phyloP scores from a whole-genome alignment of 2,329 filamentous ascomycete genomes.

The Aspergillus sp. region DNA sequence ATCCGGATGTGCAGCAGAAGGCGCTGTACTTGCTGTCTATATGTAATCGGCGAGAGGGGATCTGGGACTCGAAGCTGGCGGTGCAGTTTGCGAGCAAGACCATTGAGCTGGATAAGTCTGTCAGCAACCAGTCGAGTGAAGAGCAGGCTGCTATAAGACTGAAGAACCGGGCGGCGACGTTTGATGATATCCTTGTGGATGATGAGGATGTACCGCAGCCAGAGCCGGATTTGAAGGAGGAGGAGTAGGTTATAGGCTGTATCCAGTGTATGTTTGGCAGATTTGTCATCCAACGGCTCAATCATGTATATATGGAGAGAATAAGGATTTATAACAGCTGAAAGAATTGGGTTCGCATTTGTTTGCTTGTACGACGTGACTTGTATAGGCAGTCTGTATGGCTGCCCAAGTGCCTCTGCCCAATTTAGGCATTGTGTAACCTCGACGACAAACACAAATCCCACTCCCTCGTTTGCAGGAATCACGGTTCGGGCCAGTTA shows the following conservation, averaged over 20 bases:
- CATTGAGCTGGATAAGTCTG: neutral
- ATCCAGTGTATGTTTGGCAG: no score
- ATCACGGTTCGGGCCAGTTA: no score
- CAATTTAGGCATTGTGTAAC: no score
- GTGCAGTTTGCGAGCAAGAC: slow-evolving; percentile 2
- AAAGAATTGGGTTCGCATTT: no score
- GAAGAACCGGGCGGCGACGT: slow-evolving; percentile 2
- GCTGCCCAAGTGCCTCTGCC: no score
- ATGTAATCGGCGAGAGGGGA: slow-evolving; percentile 15
- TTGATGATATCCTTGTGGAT: slow-evolving; percentile 7
- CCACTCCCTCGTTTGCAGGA: no score
- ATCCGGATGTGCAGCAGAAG: slow-evolving; percentile 6
- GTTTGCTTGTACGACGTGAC: no score
- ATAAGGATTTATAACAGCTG: no score
- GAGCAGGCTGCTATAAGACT: neutral
- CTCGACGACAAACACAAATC: no score
- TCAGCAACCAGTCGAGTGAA: neutral
- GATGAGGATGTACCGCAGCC: neutral
- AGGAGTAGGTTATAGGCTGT: neutral
- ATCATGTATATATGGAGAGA: no score
- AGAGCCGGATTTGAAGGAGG: neutral
- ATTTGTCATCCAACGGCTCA: no score
- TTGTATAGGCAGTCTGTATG: no score
- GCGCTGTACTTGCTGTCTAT: slow-evolving; percentile 4
- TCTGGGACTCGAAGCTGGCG: slow-evolving; percentile 12